Base-by-base conservation (phyloP, 495 filamentous ascomycete species). In the Hypoxylon fragiforme region DNA sequence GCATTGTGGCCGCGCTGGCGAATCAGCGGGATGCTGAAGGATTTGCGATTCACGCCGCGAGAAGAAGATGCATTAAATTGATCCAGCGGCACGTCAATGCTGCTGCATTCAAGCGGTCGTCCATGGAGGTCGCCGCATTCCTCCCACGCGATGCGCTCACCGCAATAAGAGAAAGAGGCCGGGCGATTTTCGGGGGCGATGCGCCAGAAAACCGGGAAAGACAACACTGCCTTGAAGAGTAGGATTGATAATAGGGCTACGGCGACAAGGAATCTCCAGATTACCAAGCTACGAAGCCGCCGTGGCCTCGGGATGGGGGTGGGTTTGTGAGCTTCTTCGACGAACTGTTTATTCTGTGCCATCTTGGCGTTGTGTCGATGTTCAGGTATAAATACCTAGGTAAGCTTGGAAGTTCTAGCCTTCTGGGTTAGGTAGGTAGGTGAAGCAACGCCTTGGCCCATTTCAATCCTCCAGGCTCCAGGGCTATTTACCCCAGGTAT, bases 61-160 rank as follows among this genome's bases (percentile, higher is more conserved):
- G n/a, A n/a, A n/a, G n/a, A n/a, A n/a, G n/a, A n/a, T n/a, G 47
- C 22, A 50, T 60, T 67, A 65, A 77, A 77, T 20, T 79, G 73
- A 45, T 79, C 71, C 57, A 78, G 69, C 11, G 73, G 73, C 15
- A 77, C 74, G 31, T 71, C 62, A 15, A 77, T 50, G 47, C 31
- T 64, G 53, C 57, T 59, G 54, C 70, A 72, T 41, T 74, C 71
- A 1, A 74, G 57, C 12, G 57, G 54, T 26, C 44, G 69, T 20
- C 60, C 62, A 12, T 54, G 46, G 5, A 72, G 32, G 24, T 50
- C 54, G 14, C 71, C 73, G 51, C 73, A 77, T n/a, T 58, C 28
- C 6, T 59, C 56, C 73, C 72, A 77, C 9, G 36, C 47, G 22
- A 75, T 73, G 21, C 39, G 46, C 50, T 75, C 73, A 20, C 68